These are phyloP conservation scores for Kodamaea derodonti DNA, from an alignment of 1,139 yeast genomes.

Conservation along the genomic window DNA sequence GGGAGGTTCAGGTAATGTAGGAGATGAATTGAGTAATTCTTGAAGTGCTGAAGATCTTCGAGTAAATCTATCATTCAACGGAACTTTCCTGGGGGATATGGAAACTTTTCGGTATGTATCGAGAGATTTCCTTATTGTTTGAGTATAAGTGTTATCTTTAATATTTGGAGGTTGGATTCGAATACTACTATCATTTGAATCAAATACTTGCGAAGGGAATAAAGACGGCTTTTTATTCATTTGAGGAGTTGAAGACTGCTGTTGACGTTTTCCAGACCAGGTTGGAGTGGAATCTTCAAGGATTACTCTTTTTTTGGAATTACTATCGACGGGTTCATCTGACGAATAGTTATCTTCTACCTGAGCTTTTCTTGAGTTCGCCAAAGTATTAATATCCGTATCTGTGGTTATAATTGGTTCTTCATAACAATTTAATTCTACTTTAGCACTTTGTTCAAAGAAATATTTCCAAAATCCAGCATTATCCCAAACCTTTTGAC, in stretches of 20 bases:
- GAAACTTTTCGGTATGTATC: slow-evolving; percentile 34
- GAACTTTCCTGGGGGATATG: slow-evolving; percentile 28
- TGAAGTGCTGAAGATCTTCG: slow-evolving; percentile 42
- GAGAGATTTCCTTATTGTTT: slow-evolving; percentile 34
- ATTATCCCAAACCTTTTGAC: slow-evolving; percentile 55
- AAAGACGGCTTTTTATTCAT: slow-evolving; percentile 17
- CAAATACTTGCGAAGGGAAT: slow-evolving; percentile 13
- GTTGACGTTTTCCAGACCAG: slow-evolving; percentile 31
- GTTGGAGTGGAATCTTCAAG: slow-evolving; percentile 35
- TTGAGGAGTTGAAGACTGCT: slow-evolving; percentile 37
- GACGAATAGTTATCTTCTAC: too few species aligned
- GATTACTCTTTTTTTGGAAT: too few species aligned
- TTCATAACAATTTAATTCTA: slow-evolving; percentile 55
- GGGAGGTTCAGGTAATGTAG: slow-evolving; percentile 49
- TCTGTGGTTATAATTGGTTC: slow-evolving; percentile 32
- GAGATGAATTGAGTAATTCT: slow-evolving; percentile 45
- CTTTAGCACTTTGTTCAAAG: slow-evolving; percentile 73
- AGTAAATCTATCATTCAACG: slow-evolving; percentile 17
- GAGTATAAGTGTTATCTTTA: slow-evolving; percentile 2
- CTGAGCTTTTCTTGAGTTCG: slow-evolving; percentile 13
- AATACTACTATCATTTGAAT: slow-evolving; percentile 21
- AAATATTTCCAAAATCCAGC: slow-evolving; percentile 73
- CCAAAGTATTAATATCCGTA: slow-evolving; percentile 16
- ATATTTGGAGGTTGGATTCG: slow-evolving; percentile 23
- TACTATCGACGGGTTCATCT: too few species aligned